Evolutionary conservation across 1,284 basidiomycete species (phyloP), one percentile per base, ranked within the genome.

Genomic region (Sanghuangporus baumii): DNA sequence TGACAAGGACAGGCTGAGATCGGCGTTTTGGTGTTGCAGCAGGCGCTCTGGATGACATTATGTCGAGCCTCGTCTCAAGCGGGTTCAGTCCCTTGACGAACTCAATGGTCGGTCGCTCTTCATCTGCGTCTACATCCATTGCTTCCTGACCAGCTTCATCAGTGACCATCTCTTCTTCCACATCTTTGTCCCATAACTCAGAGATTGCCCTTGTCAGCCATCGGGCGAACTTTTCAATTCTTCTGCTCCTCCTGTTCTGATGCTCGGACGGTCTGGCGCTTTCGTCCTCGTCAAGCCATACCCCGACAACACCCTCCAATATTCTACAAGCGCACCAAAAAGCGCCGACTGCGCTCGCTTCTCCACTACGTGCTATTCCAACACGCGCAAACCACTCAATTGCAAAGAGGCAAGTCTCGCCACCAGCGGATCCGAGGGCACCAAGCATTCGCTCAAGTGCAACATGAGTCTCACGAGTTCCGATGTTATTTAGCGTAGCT

Each of bases 321-420:
- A 96, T 73, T 57, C 82, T 79, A 65, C 83, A 81, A 0, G 89
- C 88, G 69, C 90, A 90, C 91, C 93, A 96, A n/a, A 94, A 75
- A 1, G 91, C 91, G 0, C 92, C 83, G 1, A 86, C 85, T 2
- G 86, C 80, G 41, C 79, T 76, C 8, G 70, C 74, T 8, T 78
- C 78, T 34, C 36, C 79, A 14, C 47, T 18, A 74, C 61, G 72
- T 69, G 61, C 76, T 73, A 23, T 37, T 23, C 86, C 91, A 14
- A 89, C 79, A 50, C 78, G 78, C 11, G 85, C 69, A 69, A 97
- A 93, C 85, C 93, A 93, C 67, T 96, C 94, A 4, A 93, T 82
- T 1, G 91, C 77, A 69, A 83, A 89, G 31, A 94, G 75, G 55
- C 85, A 85, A 6, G 78, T 75, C 62, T 92, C 89, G 2, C 87